phyloP scores from a whole-genome alignment of 2,329 filamentous ascomycete genomes.

The Colletotrichum sp. region DNA sequence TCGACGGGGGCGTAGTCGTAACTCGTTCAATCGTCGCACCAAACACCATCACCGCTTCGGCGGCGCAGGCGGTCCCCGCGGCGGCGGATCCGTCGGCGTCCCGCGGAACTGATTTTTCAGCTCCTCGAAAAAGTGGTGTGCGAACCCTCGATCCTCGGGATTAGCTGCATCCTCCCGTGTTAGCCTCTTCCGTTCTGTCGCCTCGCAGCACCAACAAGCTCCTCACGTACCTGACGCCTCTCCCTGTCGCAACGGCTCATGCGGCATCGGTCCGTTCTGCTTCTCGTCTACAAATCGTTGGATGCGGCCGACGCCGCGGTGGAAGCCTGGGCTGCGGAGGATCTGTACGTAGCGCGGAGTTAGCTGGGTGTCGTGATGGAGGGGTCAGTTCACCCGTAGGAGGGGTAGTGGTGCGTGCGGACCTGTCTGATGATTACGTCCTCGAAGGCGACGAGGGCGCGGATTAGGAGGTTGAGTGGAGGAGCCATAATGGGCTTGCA shows the following conservation, averaged over 20 bases:
- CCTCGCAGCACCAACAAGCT: background rate
- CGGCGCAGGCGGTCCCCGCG: constrained; percentile 20
- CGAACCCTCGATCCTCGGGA: constrained; percentile 11
- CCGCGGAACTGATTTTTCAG: constrained; percentile 55
- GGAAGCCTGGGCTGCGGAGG: constrained; percentile 56
- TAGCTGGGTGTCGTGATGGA: background rate
- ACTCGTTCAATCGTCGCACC: background rate
- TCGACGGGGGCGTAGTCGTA: background rate
- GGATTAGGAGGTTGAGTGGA: constrained; percentile 3
- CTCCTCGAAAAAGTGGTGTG: constrained; percentile 54
- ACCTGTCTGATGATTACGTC: constrained; percentile 19
- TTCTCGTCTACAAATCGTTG: constrained; percentile 55
- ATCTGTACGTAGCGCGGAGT: constrained; percentile 39
- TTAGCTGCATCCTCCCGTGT: background rate
- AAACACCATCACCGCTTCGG: constrained; percentile 22
- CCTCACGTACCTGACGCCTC: constrained; percentile 52
- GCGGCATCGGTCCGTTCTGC: constrained; percentile 53
- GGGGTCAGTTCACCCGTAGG: background rate
- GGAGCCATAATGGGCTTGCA: background rate
- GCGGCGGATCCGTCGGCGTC: constrained; percentile 42
- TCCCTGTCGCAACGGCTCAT: constrained; percentile 55
- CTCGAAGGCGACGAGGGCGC: constrained; percentile 17
- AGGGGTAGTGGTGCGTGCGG: background rate
- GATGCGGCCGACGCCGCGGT: constrained; percentile 57
- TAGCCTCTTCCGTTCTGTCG: background rate